These are phyloP conservation scores for Pterocarpus macrocarpus DNA, from an alignment of 306 rosid genomes.

Conservation along the genomic window DNA sequence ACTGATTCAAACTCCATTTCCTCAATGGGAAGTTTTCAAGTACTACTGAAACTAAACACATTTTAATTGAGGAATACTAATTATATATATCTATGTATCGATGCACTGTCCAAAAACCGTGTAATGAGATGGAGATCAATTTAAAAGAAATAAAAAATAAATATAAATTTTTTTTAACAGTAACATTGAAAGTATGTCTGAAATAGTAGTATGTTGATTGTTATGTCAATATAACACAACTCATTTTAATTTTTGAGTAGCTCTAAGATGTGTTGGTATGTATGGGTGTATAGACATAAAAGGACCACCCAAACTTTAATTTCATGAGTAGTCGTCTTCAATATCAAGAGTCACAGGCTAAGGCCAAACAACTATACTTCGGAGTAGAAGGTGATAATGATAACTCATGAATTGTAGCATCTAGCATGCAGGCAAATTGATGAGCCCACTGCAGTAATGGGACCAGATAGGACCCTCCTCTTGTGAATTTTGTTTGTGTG, in stretches of 20 bases:
- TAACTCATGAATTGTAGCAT: constrained; percentile 26
- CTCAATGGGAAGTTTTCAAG: constrained; percentile 3
- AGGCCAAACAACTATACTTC: constrained; percentile 37
- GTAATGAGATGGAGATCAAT: too few species aligned
- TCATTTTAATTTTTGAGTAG: background rate
- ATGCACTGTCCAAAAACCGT: too few species aligned
- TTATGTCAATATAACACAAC: too few species aligned
- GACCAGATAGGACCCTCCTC: constrained; percentile 39
- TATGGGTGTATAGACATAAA: background rate
- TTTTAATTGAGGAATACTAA: background rate
- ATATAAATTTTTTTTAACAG: too few species aligned
- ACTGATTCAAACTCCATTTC: background rate
- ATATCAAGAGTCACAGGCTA: constrained; percentile 39
- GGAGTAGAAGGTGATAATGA: constrained; percentile 44
- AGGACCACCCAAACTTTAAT: constrained; percentile 46
- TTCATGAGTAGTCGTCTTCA: constrained; percentile 51
- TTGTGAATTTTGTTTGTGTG: constrained; percentile 36
- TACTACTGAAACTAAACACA: constrained; percentile 13
- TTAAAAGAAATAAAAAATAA: too few species aligned
- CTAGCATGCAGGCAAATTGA: constrained; percentile 5
- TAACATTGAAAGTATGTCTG: too few species aligned
- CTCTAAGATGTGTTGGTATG: constrained; percentile 23
- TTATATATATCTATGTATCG: too few species aligned
- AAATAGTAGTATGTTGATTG: too few species aligned
- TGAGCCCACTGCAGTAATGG: constrained; percentile 14